phyloP scores from a whole-genome alignment of 192 early-diverging fungal genomes.

The Dissophora ornata region DNA sequence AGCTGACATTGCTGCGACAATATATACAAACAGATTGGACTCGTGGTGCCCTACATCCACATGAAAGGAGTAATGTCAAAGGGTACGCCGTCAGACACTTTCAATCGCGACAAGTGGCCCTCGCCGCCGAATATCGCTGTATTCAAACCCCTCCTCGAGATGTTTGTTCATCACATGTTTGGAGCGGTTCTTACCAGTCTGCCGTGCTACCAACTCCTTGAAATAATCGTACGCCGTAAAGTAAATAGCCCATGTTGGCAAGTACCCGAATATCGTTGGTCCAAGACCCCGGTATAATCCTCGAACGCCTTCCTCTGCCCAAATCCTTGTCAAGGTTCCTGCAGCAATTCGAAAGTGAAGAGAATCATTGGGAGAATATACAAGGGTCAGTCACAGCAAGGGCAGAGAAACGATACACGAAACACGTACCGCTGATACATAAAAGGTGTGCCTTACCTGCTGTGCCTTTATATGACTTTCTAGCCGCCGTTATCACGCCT shows the following conservation, averaged over 20 bases:
- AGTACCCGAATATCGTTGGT: slow-evolving; percentile 88
- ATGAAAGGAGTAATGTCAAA: neutral
- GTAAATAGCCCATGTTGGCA: slow-evolving; percentile 94
- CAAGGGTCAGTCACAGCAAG: too few species aligned
- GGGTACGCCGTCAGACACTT: neutral
- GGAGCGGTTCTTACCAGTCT: slow-evolving; percentile 32
- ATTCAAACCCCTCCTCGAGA: neutral
- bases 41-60: slow-evolving; percentile 42
- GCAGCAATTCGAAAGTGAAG: slow-evolving; percentile 28
- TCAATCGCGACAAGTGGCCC: too few species aligned
- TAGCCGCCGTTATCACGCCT: slow-evolving; percentile 35
- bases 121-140: too few species aligned
- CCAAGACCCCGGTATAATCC: slow-evolving; percentile 92
- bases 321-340: slow-evolving; percentile 78
- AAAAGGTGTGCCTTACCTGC: too few species aligned
- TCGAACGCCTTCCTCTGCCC: slow-evolving; percentile 82
- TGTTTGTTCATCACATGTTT: too few species aligned
- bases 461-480: slow-evolving; percentile 68
- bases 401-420: too few species aligned
- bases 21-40: slow-evolving; percentile 71
- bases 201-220: slow-evolving; percentile 62
- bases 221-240: slow-evolving; percentile 90
- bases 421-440: too few species aligned
- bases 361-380: too few species aligned
- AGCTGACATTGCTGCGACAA: slow-evolving; percentile 88